A percentile compares a stretch with the other conserved stretches of the same genome.
Conservation (phyloP, 495 filamentous ascomycete genomes). For the Lentithecium fluviatile region DNA sequence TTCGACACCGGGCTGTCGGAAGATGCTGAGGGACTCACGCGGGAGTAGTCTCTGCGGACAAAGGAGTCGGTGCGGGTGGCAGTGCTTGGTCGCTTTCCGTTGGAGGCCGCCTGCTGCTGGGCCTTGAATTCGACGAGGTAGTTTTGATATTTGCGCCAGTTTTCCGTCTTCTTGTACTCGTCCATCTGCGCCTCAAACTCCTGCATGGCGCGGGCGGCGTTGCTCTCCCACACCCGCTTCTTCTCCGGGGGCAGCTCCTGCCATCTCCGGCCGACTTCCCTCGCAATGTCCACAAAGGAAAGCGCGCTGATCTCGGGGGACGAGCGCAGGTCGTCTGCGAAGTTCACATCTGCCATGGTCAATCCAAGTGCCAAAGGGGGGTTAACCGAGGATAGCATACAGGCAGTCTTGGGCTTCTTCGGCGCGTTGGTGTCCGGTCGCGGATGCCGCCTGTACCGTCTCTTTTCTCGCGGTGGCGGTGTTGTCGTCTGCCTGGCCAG, state of each 20-base stretch:
- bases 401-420: constrained; percentile 39
- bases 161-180: constrained; percentile 36
- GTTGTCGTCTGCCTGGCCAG: constrained; percentile 5
- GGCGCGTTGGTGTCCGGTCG: constrained; percentile 36
- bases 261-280: constrained; percentile 36
- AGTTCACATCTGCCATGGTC: constrained; percentile 36
- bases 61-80: not conserved
- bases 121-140: constrained; percentile 35
- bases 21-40: constrained; percentile 16
- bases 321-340: constrained; percentile 37
- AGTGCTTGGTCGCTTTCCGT: not conserved
- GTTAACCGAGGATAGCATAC: constrained; percentile 8
- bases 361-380: not conserved
- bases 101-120: constrained; percentile 13
- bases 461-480: constrained; percentile 21
- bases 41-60: constrained; percentile 1
- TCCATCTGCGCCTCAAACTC: constrained; percentile 35
- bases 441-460: constrained; percentile 38
- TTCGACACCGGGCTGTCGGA: constrained; percentile 23
- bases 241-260: constrained; percentile 24
- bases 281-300: constrained; percentile 38
- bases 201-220: constrained; percentile 34
- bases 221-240: constrained; percentile 34
- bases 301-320: constrained; percentile 27
- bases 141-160: constrained; percentile 30